These are phyloP conservation scores for Lachancea thermotolerans DNA, from an alignment of 805 yeast genomes.

Conservation along the genomic window DNA sequence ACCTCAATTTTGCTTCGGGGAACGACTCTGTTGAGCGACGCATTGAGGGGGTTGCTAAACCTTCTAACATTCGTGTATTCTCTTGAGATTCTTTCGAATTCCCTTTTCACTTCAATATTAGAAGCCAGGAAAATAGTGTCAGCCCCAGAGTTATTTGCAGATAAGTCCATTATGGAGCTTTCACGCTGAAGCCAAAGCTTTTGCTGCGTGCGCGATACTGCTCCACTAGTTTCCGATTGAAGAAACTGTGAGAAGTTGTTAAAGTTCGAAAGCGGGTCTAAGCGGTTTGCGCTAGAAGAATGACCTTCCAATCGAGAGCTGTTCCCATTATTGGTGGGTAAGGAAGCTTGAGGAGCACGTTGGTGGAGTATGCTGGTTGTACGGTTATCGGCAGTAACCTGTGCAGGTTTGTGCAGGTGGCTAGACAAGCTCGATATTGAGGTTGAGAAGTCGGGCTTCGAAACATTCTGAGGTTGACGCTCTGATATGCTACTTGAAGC, in stretches of 20 bases:
- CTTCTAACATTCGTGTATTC: conserved; percentile 67
- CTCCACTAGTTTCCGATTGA: conserved; percentile 30
- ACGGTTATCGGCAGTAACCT: conserved; percentile 6
- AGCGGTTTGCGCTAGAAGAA: background rate
- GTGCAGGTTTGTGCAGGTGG: conserved; percentile 23
- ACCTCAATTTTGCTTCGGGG: conserved; percentile 11
- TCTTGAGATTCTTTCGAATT: conserved; percentile 68
- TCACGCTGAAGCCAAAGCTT: conserved; percentile 79
- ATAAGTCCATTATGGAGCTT: conserved; percentile 56
- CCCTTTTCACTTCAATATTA: conserved; percentile 57
- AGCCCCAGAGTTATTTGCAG: conserved; percentile 22
- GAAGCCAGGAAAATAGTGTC: conserved; percentile 37
- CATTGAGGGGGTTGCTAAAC: conserved; percentile 62
- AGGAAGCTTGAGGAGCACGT: background rate
- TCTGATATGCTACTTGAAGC: conserved; percentile 1
- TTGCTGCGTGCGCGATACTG: conserved; percentile 74
- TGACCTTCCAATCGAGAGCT: background rate
- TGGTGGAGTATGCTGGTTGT: background rate
- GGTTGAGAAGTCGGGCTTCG: conserved; percentile 20
- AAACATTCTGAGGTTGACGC: conserved; percentile 11
- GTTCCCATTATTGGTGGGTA: background rate
- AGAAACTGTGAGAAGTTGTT: conserved; percentile 37
- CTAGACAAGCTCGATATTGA: conserved; percentile 30
- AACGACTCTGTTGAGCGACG: conserved; percentile 47
- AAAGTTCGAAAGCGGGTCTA: conserved; percentile 6